Conservation (phyloP, 2,329 filamentous ascomycete genomes). For the Monilinia laxa region DNA sequence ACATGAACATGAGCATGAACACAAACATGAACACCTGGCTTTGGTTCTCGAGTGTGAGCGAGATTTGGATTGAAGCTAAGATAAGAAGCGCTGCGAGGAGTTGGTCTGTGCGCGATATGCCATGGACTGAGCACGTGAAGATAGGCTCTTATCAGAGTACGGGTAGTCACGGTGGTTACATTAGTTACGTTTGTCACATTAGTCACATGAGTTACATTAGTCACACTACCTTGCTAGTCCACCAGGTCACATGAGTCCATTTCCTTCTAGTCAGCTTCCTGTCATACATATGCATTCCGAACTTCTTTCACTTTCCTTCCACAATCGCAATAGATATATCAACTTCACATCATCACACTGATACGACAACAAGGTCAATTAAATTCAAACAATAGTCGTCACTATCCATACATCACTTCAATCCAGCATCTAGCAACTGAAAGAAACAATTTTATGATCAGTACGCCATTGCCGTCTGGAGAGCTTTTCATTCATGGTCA, state of each 20-base stretch:
- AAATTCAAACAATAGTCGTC: background rate
- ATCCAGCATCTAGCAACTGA: too few species aligned
- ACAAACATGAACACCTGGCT: constrained; percentile 20
- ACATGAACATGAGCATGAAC: background rate
- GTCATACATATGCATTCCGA: too few species aligned
- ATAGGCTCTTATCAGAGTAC: background rate
- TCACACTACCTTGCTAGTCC: too few species aligned
- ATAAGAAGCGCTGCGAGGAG: background rate
- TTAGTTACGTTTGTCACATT: too few species aligned
- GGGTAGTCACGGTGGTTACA: too few species aligned
- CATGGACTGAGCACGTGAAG: background rate
- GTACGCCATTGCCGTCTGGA: too few species aligned
- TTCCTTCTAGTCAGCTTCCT: too few species aligned
- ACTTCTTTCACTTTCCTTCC: too few species aligned
- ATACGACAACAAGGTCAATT: too few species aligned
- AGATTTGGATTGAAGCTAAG: background rate
- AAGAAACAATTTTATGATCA: background rate
- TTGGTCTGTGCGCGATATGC: background rate
- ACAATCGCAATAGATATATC: too few species aligned
- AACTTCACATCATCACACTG: background rate
- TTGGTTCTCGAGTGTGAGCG: constrained; percentile 1
- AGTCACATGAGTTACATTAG: too few species aligned
- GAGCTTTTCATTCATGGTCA: background rate
- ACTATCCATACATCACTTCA: background rate
- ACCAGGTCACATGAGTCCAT: too few species aligned